These are phyloP conservation scores for Xylaria multiplex DNA, from an alignment of 2,329 filamentous ascomycete genomes.

Conservation along the genomic window DNA sequence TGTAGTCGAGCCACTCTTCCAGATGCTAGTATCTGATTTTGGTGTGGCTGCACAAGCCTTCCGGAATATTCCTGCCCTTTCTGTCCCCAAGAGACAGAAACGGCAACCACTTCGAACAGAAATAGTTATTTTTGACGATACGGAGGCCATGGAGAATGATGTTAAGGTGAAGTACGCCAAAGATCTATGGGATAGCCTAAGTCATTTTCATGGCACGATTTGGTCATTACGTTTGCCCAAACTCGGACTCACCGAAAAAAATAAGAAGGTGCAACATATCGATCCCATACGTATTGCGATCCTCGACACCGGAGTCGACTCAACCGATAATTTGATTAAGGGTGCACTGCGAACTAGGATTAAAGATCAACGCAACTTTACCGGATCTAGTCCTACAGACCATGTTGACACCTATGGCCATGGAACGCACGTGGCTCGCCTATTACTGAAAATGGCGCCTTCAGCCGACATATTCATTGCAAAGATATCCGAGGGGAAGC, in stretches of 20 bases:
- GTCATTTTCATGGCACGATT: background rate
- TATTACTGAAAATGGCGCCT: conserved; percentile 12
- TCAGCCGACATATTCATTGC: conserved; percentile 18
- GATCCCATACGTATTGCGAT: conserved; percentile 8
- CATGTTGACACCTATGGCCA: background rate
- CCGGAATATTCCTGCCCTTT: background rate
- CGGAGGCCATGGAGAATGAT: background rate
- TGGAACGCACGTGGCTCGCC: conserved; percentile 15
- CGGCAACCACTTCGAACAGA: background rate
- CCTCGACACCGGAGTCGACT: conserved; percentile 15
- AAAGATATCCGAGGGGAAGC: background rate
- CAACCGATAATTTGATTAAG: conserved; percentile 3
- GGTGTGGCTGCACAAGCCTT: conserved; percentile 1
- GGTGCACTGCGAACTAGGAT: background rate
- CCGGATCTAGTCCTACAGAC: background rate
- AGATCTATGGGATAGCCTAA: background rate
- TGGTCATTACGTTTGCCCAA: background rate
- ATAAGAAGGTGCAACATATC: background rate
- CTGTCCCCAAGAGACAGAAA: conserved; percentile 3
- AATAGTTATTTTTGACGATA: background rate
- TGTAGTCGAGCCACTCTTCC: background rate
- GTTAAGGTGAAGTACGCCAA: no score
- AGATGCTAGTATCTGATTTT: conserved; percentile 3
- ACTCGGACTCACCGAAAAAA: background rate
- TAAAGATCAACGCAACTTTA: conserved; percentile 1